Conservation (phyloP, 2,329 filamentous ascomycete genomes). For the Purpureocillium lavendulum region DNA sequence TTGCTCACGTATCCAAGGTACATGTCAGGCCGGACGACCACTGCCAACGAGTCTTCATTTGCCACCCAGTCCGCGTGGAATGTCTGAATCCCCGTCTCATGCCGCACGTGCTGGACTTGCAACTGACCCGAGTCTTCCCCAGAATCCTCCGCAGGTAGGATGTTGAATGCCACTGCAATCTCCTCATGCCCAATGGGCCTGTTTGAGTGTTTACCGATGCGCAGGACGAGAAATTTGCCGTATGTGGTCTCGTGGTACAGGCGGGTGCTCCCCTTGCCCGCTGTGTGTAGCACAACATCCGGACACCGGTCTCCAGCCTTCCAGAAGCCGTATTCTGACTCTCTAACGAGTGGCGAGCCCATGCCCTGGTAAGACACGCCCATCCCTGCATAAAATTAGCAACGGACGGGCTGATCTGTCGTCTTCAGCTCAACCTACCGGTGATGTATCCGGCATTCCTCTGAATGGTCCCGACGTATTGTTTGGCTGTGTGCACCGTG, state of each 20-base stretch:
- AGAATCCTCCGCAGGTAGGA: neutral
- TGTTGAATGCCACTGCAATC: conserved; percentile 3
- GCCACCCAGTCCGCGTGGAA: conserved; percentile 22
- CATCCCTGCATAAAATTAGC: conserved; percentile 22
- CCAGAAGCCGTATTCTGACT: conserved; percentile 25
- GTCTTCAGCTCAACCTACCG: conserved; percentile 16
- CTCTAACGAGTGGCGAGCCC: conserved; percentile 23
- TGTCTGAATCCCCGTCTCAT: conserved; percentile 1
- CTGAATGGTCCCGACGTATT: conserved; percentile 38
- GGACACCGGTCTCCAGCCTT: conserved; percentile 28
- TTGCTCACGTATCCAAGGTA: conserved; percentile 27
- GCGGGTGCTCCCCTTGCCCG: conserved; percentile 11
- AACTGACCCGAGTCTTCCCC: too few species aligned
- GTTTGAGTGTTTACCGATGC: conserved; percentile 7
- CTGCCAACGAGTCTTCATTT: conserved; percentile 16
- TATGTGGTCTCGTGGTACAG: conserved; percentile 23
- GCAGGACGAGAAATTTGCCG: conserved; percentile 21
- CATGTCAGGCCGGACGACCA: conserved; percentile 31
- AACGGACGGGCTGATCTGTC: neutral
- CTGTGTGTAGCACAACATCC: conserved; percentile 20
- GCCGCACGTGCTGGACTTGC: too few species aligned
- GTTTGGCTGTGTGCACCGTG: conserved; percentile 31
- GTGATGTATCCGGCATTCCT: conserved; percentile 40
- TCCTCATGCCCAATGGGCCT: conserved; percentile 3
- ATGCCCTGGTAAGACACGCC: conserved; percentile 29